Evolutionary conservation across 495 filamentous ascomycete genomes (phyloP), one percentile per base, ranked within the genome.

Genomic region (Penicillium salamii): DNA sequence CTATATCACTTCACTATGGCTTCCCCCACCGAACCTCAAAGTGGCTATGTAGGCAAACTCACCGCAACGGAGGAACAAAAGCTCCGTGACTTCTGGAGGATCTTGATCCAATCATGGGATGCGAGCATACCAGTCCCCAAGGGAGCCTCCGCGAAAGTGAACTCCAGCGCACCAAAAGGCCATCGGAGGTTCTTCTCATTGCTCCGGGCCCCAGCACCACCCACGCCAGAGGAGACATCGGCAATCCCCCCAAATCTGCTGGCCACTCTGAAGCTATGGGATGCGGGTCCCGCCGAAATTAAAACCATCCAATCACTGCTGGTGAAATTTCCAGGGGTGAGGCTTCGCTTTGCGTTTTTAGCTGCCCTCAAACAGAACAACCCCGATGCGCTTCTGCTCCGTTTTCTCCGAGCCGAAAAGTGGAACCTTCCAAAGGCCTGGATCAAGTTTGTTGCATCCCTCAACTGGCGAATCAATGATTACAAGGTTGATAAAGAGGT

Each of bases 351-450:
- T 13, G 83, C 89, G 1, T 86, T 95, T 63, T 87, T 93, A 86
- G 75, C 75, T 44, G 91, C 93, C 81, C 79, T 90, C 35, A 96
- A 95, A 72, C 86, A 90, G 62, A 92, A 97, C 59, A 81, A 95
- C 59, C 91, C 92, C 0, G 92, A 97, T 63, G 89, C 79, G 1
- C 71, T 97, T 18, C 71, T 95, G 11, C 74, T 97, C 34, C 86
- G 92, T 14, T 97, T 95, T 65, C 71, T 97, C 37, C 79, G 92
- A 36, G 92, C 92, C n/a, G 78, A 91, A 26, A 96, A 96, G 66
- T 97, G 93, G 92, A 85, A 96, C 58, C 81, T 95, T 11, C 84
- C 91, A 28, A 89, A 87, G 57, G 90, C 91, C 7, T 78, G 96
- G 31, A 79, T 91, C 40, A 96, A 96, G 89, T 69, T 96, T 61